A percentile compares a stretch with the other conserved stretches of the same genome.
phyloP scores from a whole-genome alignment of 768 basidiomycete genomes.

The Leccinum boreale region DNA sequence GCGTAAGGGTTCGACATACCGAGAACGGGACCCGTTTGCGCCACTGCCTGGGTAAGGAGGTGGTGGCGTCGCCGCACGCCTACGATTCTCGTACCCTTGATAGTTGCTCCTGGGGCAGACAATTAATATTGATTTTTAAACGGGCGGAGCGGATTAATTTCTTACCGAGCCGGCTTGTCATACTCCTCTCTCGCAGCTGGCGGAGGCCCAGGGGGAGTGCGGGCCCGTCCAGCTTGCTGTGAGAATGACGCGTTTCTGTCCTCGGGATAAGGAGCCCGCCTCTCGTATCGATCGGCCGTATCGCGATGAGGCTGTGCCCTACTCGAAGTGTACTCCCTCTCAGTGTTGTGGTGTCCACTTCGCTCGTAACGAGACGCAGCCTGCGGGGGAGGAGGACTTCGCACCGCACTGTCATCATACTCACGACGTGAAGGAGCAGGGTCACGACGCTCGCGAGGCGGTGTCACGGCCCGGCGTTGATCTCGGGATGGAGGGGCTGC shows the following conservation, averaged over 20 bases:
- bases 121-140: background rate
- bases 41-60: constrained; percentile 50
- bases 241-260: constrained; percentile 44
- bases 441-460: constrained; percentile 68
- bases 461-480: constrained; percentile 54
- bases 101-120: constrained; percentile 9
- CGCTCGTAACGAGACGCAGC: constrained; percentile 57
- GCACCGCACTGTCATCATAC: constrained; percentile 64
- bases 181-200: constrained; percentile 61
- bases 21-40: constrained; percentile 39
- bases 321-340: constrained; percentile 47
- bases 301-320: constrained; percentile 40
- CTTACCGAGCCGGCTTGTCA: constrained; percentile 60
- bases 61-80: constrained; percentile 49
- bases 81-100: constrained; percentile 37
- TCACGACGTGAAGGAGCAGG: constrained; percentile 57
- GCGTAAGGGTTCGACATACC: constrained; percentile 28
- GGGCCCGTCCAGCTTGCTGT: constrained; percentile 44
- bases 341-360: constrained; percentile 30
- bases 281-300: constrained; percentile 61
- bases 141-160: background rate
- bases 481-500: constrained; percentile 45
- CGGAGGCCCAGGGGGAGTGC: constrained; percentile 53
- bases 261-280: constrained; percentile 41
- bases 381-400: constrained; percentile 47